Evolutionary conservation across 306 rosid genomes (phyloP), one percentile per base, ranked within the genome.

Genomic region (Alnus rubra): DNA sequence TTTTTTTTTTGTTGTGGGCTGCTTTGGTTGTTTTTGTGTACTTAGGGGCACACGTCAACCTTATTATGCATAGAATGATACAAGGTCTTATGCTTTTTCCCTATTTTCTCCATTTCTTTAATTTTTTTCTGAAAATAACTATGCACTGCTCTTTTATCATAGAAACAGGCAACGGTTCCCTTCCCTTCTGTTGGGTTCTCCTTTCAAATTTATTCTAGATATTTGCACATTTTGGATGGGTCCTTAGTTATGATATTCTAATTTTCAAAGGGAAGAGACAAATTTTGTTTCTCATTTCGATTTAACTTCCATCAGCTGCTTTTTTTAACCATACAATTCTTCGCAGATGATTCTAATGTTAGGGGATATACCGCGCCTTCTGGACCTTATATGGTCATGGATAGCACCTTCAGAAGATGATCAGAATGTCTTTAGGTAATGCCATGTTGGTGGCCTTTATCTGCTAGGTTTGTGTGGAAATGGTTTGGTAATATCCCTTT

Each of bases 361-460:
- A 69, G 99, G 92, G 76, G 94, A 95, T 83, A 90, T 95, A 82
- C 96, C 97, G 64, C 88, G 86, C 78, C 81, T 95, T 73, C 89
- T 95, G 84, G 99, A 92, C 76, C 90, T 95, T 77, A 87, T 95
- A 82, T 95, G 99, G 99, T 91, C 94, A 28, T 95, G 99, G 99
- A 89, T 95, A 88, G 94, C 98, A 52, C 98, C 99, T 68, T 85
- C 87, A 55, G 98, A 93, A 68, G 94, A 91, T 56, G 92, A 88
- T 78, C 89, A 90, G 30, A 86, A 87, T 84, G 87, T 79, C 75
- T 90, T 90, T 83, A 89, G 99, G 99, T 89, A 69, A 82, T 78
- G 68, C 71, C 67, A 37, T 83, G 77, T 37, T 76, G 69, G 74
- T 31, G 70, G 75, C 75, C 74, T 81, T 84, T 80, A 68, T 44